Base-by-base conservation (phyloP, 768 basidiomycete species). In the Neoboletus brunneissimus region DNA sequence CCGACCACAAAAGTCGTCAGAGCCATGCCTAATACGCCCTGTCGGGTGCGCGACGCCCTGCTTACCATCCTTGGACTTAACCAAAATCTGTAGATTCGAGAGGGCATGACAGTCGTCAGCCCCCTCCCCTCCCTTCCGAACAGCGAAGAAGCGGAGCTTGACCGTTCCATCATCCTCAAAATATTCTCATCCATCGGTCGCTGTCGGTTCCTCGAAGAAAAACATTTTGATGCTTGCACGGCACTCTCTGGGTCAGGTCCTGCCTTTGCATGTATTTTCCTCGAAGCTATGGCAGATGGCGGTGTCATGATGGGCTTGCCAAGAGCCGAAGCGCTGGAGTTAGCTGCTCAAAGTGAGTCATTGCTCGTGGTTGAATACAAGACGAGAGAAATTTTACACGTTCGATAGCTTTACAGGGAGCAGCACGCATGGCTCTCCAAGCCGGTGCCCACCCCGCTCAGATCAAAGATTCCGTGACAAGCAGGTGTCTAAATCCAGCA, bases 271-370 rank as follows among this genome's bases (percentile, higher is more conserved):
- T 94, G 93, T 63, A 86, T 98, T 48, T 93, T 98, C 65, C 79
- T 99, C 60, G 97, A 99, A 72, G 96, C 97, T 0, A 97, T 99
- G 94, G 89, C 94, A 1, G 97, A 98, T 71, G 97, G 97, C 27
- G 97, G 94, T 43, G 97, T 98, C 45, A 98, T 99, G 96, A 98
- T 98, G 97, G 97, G 97, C 31, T 75, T 99, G 50, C 97, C 97
- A 4, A 79, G 97, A 58, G 83, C 86, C 2, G 97, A 98, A 72
- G 94, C 97, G 5, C 74, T 98, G 42, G 97, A 99, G 70, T 76
- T 99, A 50, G 96, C 97, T 48, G 86, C 96, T 44, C 97, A 99
- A 75, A 94, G 96, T 97, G 68, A 65, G 85, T 74, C 16, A 22
- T 20, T 34, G 15, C 31, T 43, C 29, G 11, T 35, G 32, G 2